Evolutionary conservation across 2,329 filamentous ascomycete species (phyloP).

Genomic region (Neofusicoccum cordaticola): DNA sequence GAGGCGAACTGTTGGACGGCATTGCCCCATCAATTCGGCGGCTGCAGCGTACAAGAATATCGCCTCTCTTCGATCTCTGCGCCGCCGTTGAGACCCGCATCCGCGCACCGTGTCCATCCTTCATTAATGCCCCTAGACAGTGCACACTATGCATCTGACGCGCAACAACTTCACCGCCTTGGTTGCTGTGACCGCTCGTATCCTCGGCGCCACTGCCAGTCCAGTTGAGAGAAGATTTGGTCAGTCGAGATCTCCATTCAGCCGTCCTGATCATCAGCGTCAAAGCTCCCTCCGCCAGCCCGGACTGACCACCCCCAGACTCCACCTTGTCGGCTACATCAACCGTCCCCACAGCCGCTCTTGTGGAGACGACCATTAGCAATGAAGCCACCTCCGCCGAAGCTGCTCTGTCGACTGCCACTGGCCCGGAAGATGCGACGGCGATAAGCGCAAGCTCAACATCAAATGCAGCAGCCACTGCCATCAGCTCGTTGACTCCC

Average conservation of each 20-base stretch:
- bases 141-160: constrained; percentile 21
- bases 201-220: constrained; percentile 23
- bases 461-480: background rate
- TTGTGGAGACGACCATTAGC: constrained; percentile 24
- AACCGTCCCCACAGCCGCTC: constrained; percentile 19
- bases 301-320: constrained; percentile 17
- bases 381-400: constrained; percentile 23
- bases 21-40: background rate
- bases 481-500: constrained; percentile 15
- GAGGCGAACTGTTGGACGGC: background rate
- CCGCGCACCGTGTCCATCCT: background rate
- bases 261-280: background rate
- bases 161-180: constrained; percentile 18
- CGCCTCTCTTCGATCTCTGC: background rate
- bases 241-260: constrained; percentile 17
- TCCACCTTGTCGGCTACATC: constrained; percentile 18
- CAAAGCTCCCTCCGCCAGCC: constrained; percentile 3
- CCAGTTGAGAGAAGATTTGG: constrained; percentile 25
- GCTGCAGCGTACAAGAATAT: background rate
- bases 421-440: background rate
- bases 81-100: background rate
- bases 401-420: constrained; percentile 20
- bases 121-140: background rate
- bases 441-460: background rate
- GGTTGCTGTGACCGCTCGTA: constrained; percentile 19